Conservation (phyloP, 1,284 basidiomycete species). For the Anthracocystis walkeri region DNA sequence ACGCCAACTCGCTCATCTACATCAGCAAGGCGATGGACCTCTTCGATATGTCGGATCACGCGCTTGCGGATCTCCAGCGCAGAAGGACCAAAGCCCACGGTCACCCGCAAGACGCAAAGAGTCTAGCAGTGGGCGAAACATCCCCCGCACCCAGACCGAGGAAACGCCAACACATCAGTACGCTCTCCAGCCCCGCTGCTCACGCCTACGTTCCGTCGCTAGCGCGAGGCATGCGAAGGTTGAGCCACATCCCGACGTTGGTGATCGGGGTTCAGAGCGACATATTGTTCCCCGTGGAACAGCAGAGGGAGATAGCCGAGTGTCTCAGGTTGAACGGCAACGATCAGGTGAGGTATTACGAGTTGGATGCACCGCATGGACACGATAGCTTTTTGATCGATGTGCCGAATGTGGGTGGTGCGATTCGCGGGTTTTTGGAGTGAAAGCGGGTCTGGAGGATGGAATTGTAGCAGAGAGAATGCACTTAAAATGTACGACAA, state of each 20-base stretch:
- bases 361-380: conserved; percentile 97
- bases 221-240: conserved; percentile 82
- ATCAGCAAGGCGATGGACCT: conserved; percentile 97
- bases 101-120: not conserved
- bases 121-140: conserved; percentile 11
- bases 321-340: conserved; percentile 86
- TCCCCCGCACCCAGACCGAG: conserved; percentile 35
- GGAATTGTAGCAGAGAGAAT: not conserved
- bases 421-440: conserved; percentile 79
- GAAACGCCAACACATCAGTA: conserved; percentile 73
- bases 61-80: conserved; percentile 76
- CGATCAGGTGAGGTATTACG: conserved; percentile 89
- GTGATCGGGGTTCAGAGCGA: conserved; percentile 96
- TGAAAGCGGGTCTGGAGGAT: not conserved
- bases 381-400: conserved; percentile 91
- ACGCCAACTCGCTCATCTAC: conserved; percentile 98
- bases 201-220: conserved; percentile 82
- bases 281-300: conserved; percentile 95
- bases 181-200: conserved; percentile 72
- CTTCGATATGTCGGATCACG: conserved; percentile 90
- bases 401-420: conserved; percentile 81
- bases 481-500: no score
- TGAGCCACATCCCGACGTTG: conserved; percentile 83
- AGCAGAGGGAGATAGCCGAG: conserved; percentile 94
- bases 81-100: conserved; percentile 57